Conservation (phyloP, 2,329 filamentous ascomycete genomes). For the Fusarium sp. region DNA sequence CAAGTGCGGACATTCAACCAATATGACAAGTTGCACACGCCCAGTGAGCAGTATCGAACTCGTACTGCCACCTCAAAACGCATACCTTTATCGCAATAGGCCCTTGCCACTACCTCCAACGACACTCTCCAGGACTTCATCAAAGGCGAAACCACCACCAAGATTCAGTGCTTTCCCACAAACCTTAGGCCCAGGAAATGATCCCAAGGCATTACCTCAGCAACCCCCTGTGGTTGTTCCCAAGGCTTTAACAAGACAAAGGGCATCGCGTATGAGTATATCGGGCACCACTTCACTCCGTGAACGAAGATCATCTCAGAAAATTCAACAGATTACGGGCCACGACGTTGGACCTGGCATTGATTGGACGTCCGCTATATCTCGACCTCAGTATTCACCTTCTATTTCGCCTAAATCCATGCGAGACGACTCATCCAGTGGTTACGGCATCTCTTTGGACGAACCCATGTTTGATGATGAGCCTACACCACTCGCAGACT, state of each 20-base stretch:
- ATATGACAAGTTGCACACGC: slow-evolving; percentile 30
- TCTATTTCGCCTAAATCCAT: slow-evolving; percentile 32
- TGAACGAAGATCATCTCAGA: slow-evolving; percentile 48
- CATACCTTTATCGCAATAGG: slow-evolving; percentile 35
- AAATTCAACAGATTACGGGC: slow-evolving; percentile 56
- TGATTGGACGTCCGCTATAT: slow-evolving; percentile 29
- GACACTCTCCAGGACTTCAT: slow-evolving; percentile 12
- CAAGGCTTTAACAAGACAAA: slow-evolving; percentile 24
- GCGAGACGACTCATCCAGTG: slow-evolving; percentile 40
- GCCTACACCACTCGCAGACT: slow-evolving; percentile 11
- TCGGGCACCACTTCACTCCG: slow-evolving; percentile 28
- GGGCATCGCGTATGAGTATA: slow-evolving; percentile 35
- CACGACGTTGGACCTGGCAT: slow-evolving; percentile 48
- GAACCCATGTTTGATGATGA: slow-evolving; percentile 40
- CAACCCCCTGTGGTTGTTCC: slow-evolving; percentile 20
- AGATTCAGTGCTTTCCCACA: slow-evolving; percentile 35
- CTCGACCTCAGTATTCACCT: slow-evolving; percentile 23
- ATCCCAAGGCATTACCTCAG: slow-evolving; percentile 29
- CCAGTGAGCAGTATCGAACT: slow-evolving; percentile 31
- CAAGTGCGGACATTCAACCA: not conserved
- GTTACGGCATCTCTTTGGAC: slow-evolving; percentile 34
- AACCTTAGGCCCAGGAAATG: slow-evolving; percentile 32
- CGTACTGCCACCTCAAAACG: slow-evolving; percentile 38
- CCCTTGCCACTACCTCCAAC: slow-evolving; percentile 37
- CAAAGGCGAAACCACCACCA: slow-evolving; percentile 9